Conservation (phyloP, 1,139 yeast genomes). For the Yamadazyma diddensiae region DNA sequence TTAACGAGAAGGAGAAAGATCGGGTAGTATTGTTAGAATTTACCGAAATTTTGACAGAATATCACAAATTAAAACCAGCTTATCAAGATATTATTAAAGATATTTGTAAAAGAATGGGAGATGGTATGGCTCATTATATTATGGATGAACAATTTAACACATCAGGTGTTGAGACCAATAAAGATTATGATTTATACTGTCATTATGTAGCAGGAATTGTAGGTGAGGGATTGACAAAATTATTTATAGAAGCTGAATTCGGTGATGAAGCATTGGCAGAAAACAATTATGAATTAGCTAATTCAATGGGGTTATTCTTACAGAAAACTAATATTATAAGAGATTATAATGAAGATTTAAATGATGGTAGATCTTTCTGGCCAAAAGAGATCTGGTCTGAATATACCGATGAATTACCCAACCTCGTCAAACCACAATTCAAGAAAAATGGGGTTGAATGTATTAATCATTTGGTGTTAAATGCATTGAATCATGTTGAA, state of each 20-base stretch:
- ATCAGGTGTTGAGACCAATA: slow-evolving; percentile 72
- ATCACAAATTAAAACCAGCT: slow-evolving; percentile 66
- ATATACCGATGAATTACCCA: slow-evolving; percentile 62
- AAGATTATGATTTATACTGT: slow-evolving; percentile 88
- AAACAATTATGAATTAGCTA: slow-evolving; percentile 56
- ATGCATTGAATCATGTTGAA: slow-evolving; percentile 74
- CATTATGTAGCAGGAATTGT: slow-evolving; percentile 97
- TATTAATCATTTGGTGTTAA: slow-evolving; percentile 76
- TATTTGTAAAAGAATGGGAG: slow-evolving; percentile 84
- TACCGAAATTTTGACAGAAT: slow-evolving; percentile 65
- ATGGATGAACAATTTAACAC: slow-evolving; percentile 73
- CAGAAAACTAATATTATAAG: slow-evolving; percentile 95
- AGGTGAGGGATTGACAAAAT: slow-evolving; percentile 89
- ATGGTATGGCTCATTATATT: slow-evolving; percentile 96
- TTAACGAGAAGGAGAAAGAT: slow-evolving; percentile 76
- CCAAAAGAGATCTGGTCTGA: slow-evolving; percentile 91
- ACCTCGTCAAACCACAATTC: slow-evolving; percentile 40
- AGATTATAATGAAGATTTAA: slow-evolving; percentile 89
- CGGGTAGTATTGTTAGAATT: slow-evolving; percentile 76
- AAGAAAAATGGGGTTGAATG: slow-evolving; percentile 63
- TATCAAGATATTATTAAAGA: slow-evolving; percentile 78
- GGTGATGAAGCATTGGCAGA: slow-evolving; percentile 50
- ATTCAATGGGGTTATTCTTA: slow-evolving; percentile 92
- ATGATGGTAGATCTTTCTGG: slow-evolving; percentile 94
- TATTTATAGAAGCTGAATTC: slow-evolving; percentile 69